These are phyloP conservation scores for Parastagonospora avenae DNA, from an alignment of 2,329 filamentous ascomycete species.

Conservation along the genomic window DNA sequence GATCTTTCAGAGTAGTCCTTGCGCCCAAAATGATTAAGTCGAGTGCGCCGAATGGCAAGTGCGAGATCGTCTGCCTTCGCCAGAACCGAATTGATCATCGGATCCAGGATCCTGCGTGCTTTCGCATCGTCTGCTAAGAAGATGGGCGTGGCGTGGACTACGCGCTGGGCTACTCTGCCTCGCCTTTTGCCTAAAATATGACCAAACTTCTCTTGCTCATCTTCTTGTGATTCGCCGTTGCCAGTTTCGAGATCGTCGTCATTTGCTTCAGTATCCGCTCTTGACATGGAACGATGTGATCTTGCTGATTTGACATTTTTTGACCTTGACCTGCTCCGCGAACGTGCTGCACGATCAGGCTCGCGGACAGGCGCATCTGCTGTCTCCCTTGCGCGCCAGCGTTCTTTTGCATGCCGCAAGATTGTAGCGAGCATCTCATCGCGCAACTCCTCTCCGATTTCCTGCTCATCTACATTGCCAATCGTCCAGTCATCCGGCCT, in stretches of 20 bases:
- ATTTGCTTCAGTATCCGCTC: conserved; percentile 12
- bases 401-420: conserved; percentile 70
- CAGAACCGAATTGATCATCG: conserved; percentile 73
- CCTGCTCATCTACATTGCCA: conserved; percentile 48
- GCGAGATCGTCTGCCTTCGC: conserved; percentile 72
- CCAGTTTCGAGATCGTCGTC: conserved; percentile 2
- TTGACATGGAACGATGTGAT: conserved; percentile 1
- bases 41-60: conserved; percentile 70
- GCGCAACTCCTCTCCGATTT: conserved; percentile 67
- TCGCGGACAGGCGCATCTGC: conserved; percentile 24
- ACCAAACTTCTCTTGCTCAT: conserved; percentile 2
- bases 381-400: conserved; percentile 52
- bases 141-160: conserved; percentile 50
- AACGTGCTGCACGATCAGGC: neutral
- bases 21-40: conserved; percentile 55
- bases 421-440: conserved; percentile 72
- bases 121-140: conserved; percentile 73
- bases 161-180: conserved; percentile 13
- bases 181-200: conserved; percentile 7
- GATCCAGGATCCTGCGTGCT: conserved; percentile 68
- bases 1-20: conserved; percentile 32
- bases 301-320: conserved; percentile 10
- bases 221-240: neutral
- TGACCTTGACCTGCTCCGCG: conserved; percentile 16
- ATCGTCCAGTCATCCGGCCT: conserved; percentile 60